Evolutionary conservation across 257 asterid species (phyloP).

Genomic region (Lycium barbarum): DNA sequence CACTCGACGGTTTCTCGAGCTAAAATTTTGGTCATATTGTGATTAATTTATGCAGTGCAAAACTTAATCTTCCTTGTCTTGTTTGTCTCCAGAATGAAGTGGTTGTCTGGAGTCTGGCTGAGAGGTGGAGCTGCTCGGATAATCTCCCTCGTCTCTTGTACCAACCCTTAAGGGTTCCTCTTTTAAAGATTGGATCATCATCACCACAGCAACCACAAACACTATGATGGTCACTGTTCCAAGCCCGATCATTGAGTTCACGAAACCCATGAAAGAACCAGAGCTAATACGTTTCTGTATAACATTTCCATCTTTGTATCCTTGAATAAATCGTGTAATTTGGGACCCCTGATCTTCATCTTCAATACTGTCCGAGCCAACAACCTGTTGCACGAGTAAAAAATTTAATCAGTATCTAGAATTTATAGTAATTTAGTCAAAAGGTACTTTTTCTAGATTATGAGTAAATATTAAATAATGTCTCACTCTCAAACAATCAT

Average conservation of each 20-base stretch:
- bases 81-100: constrained; percentile 39
- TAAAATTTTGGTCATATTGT: neutral
- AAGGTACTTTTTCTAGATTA: neutral
- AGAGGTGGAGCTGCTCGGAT: constrained; percentile 42
- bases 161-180: constrained; percentile 54
- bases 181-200: constrained; percentile 50
- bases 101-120: constrained; percentile 48
- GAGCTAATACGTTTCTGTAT: constrained; percentile 56
- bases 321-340: constrained; percentile 69
- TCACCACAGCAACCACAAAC: constrained; percentile 51
- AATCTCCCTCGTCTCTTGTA: constrained; percentile 44
- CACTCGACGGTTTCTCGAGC: neutral
- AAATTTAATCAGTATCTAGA: neutral
- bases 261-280: constrained; percentile 60
- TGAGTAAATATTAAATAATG: neutral
- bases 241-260: constrained; percentile 61
- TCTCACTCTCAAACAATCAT: neutral
- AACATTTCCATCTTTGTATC: constrained; percentile 76
- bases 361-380: constrained; percentile 66
- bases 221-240: constrained; percentile 49
- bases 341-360: constrained; percentile 67
- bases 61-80: constrained; percentile 62
- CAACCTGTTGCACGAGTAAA: constrained; percentile 51
- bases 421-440: neutral
- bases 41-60: neutral